Conservation (phyloP, 2,329 filamentous ascomycete species). For the Paramyrothecium roridum region DNA sequence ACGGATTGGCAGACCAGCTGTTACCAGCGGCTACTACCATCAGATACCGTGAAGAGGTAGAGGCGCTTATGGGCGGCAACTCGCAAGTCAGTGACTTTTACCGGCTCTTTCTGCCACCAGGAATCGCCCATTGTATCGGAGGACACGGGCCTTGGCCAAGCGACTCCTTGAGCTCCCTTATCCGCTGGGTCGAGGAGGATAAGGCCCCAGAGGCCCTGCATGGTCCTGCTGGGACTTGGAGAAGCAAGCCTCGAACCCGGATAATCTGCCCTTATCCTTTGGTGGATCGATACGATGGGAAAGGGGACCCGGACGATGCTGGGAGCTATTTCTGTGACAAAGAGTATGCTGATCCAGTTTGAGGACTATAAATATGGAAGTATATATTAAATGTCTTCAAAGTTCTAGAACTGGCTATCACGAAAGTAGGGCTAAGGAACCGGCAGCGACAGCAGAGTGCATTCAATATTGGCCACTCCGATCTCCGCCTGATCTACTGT, state of each 20-base stretch:
- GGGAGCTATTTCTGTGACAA: background rate
- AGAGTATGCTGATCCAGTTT: background rate
- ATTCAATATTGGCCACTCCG: too few species aligned
- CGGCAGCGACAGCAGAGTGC: too few species aligned
- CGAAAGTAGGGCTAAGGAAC: too few species aligned
- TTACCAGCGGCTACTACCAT: conserved; percentile 26
- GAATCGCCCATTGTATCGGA: conserved; percentile 44
- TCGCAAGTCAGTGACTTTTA: conserved; percentile 43
- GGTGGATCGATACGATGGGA: background rate
- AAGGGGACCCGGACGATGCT: background rate
- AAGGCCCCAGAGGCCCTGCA: background rate
- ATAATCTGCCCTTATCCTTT: background rate
- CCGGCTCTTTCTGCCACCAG: conserved; percentile 46
- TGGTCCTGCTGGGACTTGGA: background rate
- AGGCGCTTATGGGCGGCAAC: conserved; percentile 29
- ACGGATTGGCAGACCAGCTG: conserved; percentile 35
- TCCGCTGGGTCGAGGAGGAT: conserved; percentile 33
- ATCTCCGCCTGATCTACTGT: too few species aligned
- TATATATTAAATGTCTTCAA: too few species aligned
- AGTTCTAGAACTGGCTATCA: too few species aligned
- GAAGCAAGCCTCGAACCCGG: background rate
- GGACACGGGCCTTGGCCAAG: conserved; percentile 1
- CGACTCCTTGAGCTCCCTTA: conserved; percentile 20
- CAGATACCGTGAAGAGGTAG: conserved; percentile 27
- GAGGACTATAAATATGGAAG: too few species aligned